Conservation (phyloP, 768 basidiomycete species). For the Naematelia aurantialba region DNA sequence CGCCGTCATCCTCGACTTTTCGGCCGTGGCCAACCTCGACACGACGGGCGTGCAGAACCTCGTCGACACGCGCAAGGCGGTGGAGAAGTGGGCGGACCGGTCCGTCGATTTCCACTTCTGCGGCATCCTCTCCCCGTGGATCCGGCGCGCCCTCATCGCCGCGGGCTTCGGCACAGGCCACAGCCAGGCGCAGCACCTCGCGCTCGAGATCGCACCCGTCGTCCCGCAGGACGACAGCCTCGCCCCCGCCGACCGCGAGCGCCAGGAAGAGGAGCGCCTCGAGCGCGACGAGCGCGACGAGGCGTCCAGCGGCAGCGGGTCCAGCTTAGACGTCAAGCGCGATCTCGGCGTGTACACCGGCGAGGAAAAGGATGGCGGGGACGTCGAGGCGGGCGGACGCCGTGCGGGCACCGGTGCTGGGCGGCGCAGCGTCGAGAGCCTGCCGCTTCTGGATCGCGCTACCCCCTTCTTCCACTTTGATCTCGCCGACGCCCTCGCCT, state of each 20-base stretch:
- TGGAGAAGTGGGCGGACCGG: conserved; percentile 81
- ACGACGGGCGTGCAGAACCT: conserved; percentile 87
- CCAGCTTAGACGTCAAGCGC: neutral
- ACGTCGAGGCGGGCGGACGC: conserved; percentile 6
- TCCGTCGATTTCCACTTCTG: conserved; percentile 87
- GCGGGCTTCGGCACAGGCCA: conserved; percentile 83
- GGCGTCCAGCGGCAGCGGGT: conserved; percentile 1
- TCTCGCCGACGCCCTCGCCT: conserved; percentile 52
- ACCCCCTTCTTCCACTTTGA: conserved; percentile 77
- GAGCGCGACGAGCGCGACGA: conserved; percentile 34
- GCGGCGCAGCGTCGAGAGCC: conserved; percentile 7
- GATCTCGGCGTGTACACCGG: neutral
- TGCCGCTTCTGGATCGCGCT: conserved; percentile 37
- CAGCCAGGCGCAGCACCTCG: conserved; percentile 30
- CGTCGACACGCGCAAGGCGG: conserved; percentile 77
- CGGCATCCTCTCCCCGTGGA: conserved; percentile 87
- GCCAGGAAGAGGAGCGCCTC: conserved; percentile 39
- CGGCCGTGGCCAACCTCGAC: conserved; percentile 78
- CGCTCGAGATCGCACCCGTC: conserved; percentile 70
- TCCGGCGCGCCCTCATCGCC: conserved; percentile 69
- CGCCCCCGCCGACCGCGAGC: conserved; percentile 46
- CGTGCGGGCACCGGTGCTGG: neutral
- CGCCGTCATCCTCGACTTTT: conserved; percentile 89
- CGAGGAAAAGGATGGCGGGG: neutral
- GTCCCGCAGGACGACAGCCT: conserved; percentile 56